Base-by-base conservation (phyloP, 2,329 filamentous ascomycete species). In the Sarocladiaceae sp. region DNA sequence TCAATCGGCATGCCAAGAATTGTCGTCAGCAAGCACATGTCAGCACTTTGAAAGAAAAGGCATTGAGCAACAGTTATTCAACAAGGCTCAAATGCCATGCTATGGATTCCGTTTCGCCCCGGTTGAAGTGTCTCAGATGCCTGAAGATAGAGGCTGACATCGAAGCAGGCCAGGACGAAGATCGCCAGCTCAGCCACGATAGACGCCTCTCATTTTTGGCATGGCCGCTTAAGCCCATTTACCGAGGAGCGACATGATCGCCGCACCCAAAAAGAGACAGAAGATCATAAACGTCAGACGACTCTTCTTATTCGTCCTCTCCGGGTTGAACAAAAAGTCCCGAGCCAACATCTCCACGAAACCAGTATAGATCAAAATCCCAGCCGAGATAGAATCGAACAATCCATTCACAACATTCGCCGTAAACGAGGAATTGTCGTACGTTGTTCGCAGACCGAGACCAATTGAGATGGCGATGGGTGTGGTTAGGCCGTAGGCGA, bases 311-410 rank as follows among this genome's bases (percentile, higher is more conserved):
- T 81, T 81, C 47, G 85, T 82, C 85, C 95, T 92, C 55, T 86
- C 80, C 3, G 79, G 78, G 65, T 86, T 92, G 71, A 94, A 95
- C 84, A 96, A 88, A 70, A 96, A 95, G 66, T 96, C 90, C 62
- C 94, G 89, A 1, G 90, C 91, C 78, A 96, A 85, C 52, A 96
- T 74, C 71, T 96, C 91, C 7, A 96, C 89, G 17, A 96, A 73
- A 2, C 88, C 90, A 0, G 90, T 95, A 68, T 96, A 96, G 53
- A 96, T 86, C 48, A 96, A 72, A 55, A 96, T 94, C 29, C 90
- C 90, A 0, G 88, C 88, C 29, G 84, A 89, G 58, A 95, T 87
- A 1, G 87, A 80, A 64, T 96, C 90, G 57, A 96, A 90, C 1
- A 95, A 74, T 11, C 91, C 90, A 58, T 91, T 91, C 55, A 90